These are phyloP conservation scores for Dipteronia dyeriana DNA, from an alignment of 345 rosid genomes.

Conservation along the genomic window DNA sequence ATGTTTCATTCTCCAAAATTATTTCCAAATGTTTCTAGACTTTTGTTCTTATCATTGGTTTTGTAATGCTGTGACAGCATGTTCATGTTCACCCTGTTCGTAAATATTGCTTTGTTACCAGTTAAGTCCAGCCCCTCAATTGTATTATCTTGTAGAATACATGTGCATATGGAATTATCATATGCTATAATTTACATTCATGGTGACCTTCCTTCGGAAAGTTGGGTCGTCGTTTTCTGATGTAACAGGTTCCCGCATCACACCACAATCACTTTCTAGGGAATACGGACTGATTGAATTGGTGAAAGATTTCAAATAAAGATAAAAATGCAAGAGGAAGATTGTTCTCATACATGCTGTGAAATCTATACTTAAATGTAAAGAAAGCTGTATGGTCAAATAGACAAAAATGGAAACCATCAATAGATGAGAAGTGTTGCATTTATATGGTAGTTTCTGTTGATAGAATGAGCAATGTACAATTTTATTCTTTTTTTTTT, in stretches of 20 bases:
- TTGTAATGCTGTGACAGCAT: not conserved
- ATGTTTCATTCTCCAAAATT: not conserved
- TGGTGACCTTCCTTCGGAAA: not conserved
- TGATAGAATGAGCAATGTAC: not conserved
- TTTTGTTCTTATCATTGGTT: not conserved
- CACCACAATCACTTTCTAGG: not conserved
- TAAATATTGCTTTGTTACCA: not conserved
- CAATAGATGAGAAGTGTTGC: not conserved
- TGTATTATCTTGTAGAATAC: not conserved
- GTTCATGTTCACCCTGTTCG: not conserved
- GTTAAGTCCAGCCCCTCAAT: not conserved
- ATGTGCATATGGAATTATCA: not conserved
- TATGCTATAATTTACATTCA: not conserved
- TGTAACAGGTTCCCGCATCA: slow-evolving; percentile 13
- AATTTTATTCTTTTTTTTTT: too few species aligned
- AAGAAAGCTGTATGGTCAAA: not conserved
- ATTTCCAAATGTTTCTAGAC: not conserved
- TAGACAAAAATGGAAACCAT: not conserved
- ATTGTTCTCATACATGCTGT: not conserved
- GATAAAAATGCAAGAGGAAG: not conserved
- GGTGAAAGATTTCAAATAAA: not conserved
- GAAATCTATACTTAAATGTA: not conserved
- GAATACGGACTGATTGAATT: not conserved
- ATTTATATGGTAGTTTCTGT: too few species aligned
- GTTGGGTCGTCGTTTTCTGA: not conserved